Base-by-base conservation (phyloP, 345 rosid species). In the Luvunga scandens region DNA sequence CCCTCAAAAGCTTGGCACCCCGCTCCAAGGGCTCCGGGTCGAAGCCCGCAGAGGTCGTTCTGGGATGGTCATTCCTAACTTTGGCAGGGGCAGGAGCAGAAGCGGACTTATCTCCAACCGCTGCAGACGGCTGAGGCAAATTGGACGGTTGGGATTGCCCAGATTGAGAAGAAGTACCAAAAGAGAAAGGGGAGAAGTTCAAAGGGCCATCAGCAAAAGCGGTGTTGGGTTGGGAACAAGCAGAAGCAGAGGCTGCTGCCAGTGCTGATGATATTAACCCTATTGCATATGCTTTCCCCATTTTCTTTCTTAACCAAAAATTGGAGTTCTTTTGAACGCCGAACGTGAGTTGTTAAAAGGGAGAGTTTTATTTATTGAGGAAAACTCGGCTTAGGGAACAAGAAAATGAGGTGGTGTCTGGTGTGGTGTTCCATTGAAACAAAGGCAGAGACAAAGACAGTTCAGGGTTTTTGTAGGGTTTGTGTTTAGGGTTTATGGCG, bases 21-120 rank as follows among this genome's bases (percentile, higher is more conserved):
- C 92, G 90, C 87, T 94, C 98, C 65, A 96, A 86, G 18, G 99
- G 91, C 88, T 90, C 92, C 0, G 98, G 99, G 79, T 96, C 97
- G 71, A 96, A 94, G 10, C 99, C 99, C 36, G 95, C 90, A 0
- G 98, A 91, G 0, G 86, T 81, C 5, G 99, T 96, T 84, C 97
- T 85, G 13, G 99, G 98, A 69, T 91, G 82, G 71, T 89, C 83
- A 73, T 92, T 96, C 62, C 98, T 86, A 67, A 81, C 85, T 82
- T 80, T 91, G 53, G 87, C 79, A 71, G 80, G 73, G 38, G 83
- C 74, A 31, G 68, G 33, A 16, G 66, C 24, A 69, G 83, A 57
- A 53, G 57, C 57, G 31, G 90, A 42, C 56, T 83, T 90, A 59
- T 79, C 83, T 39, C 61, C 83, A n/a, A 83, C 21, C 9, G 36